Base-by-base conservation (phyloP, 1,139 yeast genomes). In the Diutina siamensis region DNA sequence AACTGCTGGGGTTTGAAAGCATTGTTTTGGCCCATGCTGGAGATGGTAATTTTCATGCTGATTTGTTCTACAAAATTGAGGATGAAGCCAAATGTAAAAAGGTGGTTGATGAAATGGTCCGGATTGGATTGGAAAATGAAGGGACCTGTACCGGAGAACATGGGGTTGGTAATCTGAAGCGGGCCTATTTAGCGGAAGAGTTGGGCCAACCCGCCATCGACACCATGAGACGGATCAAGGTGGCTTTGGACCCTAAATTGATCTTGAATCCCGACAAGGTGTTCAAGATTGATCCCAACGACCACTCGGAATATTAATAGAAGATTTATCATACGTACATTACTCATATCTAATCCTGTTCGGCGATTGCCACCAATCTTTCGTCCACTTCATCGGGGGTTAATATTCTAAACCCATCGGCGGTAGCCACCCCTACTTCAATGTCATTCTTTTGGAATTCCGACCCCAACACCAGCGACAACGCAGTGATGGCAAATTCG, bases 401-500 rank as follows among this genome's bases (percentile, higher is more conserved):
- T 58, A 92, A 75, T 44, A 78, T 73, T 54, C 81, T 75, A 68
- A 92, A 92, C 41, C 71, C 76, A n/a, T 69, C 78, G 44, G 64
- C 66, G 7, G 86, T 75, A 32, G 95, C 95, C 44, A 92, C 85
- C 45, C 97, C 98, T 52, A 92, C 76, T 65, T 92, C 98, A 49
- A 92, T 71, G 61, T 92, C 98, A 57, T 83, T 83, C 64, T 88
- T 89, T 57, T 96, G 78, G 63, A 92, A 89, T 57, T 92, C 98
- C 9, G 95, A 87, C 44, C 95, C 92, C 56, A 92, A 71, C 1
- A 92, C 86, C 47, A 85, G 80, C 55, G 94, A 83, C 61, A 92
- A 73, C 4, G 94, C 83, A 41, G 82, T 77, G 52, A 92, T 88
- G 35, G 94, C 95, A 61, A 83, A 78, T 62, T 92, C 98, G 10